phyloP scores from a whole-genome alignment of 768 basidiomycete species.

The Postia placenta region DNA sequence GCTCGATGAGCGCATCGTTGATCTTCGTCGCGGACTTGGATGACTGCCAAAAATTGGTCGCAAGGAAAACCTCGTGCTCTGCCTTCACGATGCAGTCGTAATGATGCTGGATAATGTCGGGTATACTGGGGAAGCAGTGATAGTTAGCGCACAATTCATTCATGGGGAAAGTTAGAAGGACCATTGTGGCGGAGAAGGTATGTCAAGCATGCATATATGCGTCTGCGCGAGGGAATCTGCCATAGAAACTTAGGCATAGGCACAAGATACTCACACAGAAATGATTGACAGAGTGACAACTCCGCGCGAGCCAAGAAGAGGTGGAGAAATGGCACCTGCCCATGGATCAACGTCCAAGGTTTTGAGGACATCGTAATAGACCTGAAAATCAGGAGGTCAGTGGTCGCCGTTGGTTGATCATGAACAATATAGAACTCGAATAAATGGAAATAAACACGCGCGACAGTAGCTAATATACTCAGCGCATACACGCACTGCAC shows the following conservation, averaged over 20 bases:
- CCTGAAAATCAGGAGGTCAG: too few species aligned
- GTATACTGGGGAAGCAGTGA: conserved; percentile 34
- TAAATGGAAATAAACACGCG: too few species aligned
- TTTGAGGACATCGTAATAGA: conserved; percentile 58
- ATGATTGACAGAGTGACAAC: conserved; percentile 58
- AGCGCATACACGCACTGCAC: too few species aligned
- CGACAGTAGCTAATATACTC: too few species aligned
- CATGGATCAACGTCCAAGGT: conserved; percentile 50
- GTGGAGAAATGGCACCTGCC: conserved; percentile 53
- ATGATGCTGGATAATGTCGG: conserved; percentile 72
- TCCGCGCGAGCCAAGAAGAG: conserved; percentile 55
- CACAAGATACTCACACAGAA: conserved; percentile 45
- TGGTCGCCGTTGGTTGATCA: too few species aligned
- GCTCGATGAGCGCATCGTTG: conserved; percentile 40
- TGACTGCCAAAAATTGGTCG: conserved; percentile 58
- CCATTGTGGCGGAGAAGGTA: too few species aligned
- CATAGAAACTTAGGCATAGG: neutral
- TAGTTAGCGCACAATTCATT: too few species aligned
- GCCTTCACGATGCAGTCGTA: conserved; percentile 55
- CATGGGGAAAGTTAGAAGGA: too few species aligned
- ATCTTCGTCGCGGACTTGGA: conserved; percentile 46
- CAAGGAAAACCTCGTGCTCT: conserved; percentile 58
- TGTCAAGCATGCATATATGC: too few species aligned
- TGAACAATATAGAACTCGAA: too few species aligned
- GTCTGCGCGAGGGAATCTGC: neutral